Evolutionary conservation across 257 asterid species (phyloP), one percentile per base, ranked within the genome.

Genomic region (Solanum piurae): DNA sequence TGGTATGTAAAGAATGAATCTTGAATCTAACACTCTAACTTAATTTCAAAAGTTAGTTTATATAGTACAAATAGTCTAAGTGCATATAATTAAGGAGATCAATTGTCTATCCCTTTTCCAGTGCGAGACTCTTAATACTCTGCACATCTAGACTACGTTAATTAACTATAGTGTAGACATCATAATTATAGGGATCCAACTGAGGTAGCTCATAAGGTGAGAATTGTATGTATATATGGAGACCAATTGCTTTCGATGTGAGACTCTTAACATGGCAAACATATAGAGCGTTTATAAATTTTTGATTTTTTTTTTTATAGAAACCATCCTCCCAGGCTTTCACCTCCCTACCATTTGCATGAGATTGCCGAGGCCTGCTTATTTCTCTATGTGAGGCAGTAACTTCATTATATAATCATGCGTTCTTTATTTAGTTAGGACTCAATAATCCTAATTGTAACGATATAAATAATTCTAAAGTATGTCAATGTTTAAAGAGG

Each of bases 51-150:
- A 0, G 0, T 18, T 3, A 18, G 4, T 10, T 18, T 18, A 18
- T 55, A 55, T 6, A 1, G 10, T 55, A 2, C 0, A 3, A 0
- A 18, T 55, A 16, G n/a, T 52, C 4, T n/a, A 18, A 16, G 4
- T 52, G 4, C 8, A 52, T 52, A 16, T 18, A 52, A 52, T 46
- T 46, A 46, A 46, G 58, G 58, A 46, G 58, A 46, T 46, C 58
- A 46, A 46, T 12, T 46, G 52, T 44, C 52, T 44, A 44, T 44
- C 1, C 52, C 16, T 44, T 44, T 44, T 44, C 0, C 2, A 12
- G 2, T 44, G 52, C 1, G 52, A 46, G 58, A 46, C 20, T 46
- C 20, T 46, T 46, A 46, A 46, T 46, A 46, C 58, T 46, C 58
- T 6, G 2, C 16, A 44, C 52, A 12, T 44, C 0, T 44, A 44